Conservation (phyloP, 768 basidiomycete genomes). For the Candolleomyces aberdarensis region DNA sequence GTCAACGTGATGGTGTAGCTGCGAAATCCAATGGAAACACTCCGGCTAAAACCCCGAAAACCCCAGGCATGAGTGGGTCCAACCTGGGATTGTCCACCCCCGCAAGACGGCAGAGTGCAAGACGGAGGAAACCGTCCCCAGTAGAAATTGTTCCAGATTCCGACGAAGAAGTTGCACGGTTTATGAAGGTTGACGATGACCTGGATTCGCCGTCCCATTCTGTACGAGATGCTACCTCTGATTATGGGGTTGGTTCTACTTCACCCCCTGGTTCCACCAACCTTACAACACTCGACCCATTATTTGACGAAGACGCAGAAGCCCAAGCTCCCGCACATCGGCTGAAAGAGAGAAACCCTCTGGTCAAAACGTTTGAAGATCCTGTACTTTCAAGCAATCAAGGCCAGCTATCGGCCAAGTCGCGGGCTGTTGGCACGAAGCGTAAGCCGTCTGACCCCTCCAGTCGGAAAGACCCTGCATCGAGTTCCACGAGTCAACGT, state of each 20-base stretch:
- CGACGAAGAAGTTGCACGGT: constrained; percentile 23
- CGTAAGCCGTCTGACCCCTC: neutral
- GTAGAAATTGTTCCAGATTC: constrained; percentile 28
- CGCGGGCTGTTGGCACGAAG: constrained; percentile 32
- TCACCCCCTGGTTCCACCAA: neutral
- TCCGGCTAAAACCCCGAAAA: neutral
- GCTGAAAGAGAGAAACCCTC: constrained; percentile 47
- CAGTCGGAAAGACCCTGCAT: neutral
- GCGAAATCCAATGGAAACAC: neutral
- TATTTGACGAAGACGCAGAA: constrained; percentile 11
- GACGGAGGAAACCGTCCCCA: constrained; percentile 14
- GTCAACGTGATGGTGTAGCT: neutral
- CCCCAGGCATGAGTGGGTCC: neutral
- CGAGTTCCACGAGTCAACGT: constrained; percentile 14
- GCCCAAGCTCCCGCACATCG: constrained; percentile 39
- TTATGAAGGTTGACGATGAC: neutral
- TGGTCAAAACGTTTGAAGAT: constrained; percentile 51
- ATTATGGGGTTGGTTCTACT: neutral
- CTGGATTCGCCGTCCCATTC: neutral
- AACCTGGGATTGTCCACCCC: neutral
- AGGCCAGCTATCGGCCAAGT: constrained; percentile 48
- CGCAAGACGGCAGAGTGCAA: neutral
- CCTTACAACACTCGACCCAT: constrained; percentile 6
- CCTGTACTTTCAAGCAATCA: constrained; percentile 26
- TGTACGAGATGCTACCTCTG: neutral